These are phyloP conservation scores for Nakaseomyces nivariensis DNA, from an alignment of 1,139 yeast species.

Conservation along the genomic window DNA sequence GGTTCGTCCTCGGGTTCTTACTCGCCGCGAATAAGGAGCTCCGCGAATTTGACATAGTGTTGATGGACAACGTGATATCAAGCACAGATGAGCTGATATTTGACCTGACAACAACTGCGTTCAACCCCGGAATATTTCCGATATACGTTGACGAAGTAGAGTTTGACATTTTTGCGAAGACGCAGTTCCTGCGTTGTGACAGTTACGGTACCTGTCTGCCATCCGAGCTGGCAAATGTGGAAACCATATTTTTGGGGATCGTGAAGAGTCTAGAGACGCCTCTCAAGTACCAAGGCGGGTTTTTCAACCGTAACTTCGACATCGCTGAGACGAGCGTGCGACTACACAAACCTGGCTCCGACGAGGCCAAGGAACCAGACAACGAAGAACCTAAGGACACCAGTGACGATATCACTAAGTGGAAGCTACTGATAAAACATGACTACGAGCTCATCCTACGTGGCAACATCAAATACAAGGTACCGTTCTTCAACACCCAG, in stretches of 20 bases:
- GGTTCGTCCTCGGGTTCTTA: constrained; percentile 74
- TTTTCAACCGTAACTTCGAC: constrained; percentile 51
- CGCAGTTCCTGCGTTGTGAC: constrained; percentile 37
- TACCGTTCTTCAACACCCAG: constrained; percentile 51
- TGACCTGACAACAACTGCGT: constrained; percentile 65
- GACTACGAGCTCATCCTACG: constrained; percentile 82
- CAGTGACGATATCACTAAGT: constrained; percentile 35
- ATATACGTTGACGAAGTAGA: constrained; percentile 59
- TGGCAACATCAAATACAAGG: constrained; percentile 68
- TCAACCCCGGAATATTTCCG: constrained; percentile 78
- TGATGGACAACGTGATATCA: constrained; percentile 62
- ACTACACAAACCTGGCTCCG: constrained; percentile 64
- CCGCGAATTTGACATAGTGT: constrained; percentile 49
- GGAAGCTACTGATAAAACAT: constrained; percentile 67
- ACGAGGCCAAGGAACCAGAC: constrained; percentile 30
- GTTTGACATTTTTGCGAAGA: constrained; percentile 79
- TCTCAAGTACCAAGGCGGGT: constrained; percentile 65
- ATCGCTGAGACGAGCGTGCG: constrained; percentile 60
- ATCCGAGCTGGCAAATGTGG: constrained; percentile 20
- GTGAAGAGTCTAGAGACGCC: constrained; percentile 61
- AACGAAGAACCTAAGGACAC: background rate
- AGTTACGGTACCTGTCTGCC: background rate
- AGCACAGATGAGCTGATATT: constrained; percentile 80
- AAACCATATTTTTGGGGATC: constrained; percentile 72
- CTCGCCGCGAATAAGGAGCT: constrained; percentile 83